A percentile compares a stretch with the other conserved stretches of the same genome.
phyloP scores from a whole-genome alignment of 2,329 filamentous ascomycete species.

The Pochonia chlamydosporia region DNA sequence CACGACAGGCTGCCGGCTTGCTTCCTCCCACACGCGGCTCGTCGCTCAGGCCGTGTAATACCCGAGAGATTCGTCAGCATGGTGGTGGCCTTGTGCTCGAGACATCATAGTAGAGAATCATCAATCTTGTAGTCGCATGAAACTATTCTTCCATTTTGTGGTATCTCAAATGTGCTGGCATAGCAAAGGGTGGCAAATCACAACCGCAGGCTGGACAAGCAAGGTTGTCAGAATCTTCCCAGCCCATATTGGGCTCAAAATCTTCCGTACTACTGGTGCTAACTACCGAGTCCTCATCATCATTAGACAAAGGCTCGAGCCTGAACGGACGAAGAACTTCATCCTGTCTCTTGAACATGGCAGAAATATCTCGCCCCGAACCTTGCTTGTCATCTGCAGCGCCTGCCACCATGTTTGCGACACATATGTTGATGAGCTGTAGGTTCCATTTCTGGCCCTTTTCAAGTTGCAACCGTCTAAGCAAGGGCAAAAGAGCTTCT shows the following conservation, averaged over 20 bases:
- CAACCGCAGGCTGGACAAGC: slow-evolving; percentile 45
- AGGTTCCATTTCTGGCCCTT: slow-evolving; percentile 66
- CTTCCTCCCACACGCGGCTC: neutral
- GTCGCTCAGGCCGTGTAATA: slow-evolving; percentile 1
- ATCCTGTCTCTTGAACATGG: slow-evolving; percentile 77
- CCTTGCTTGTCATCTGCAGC: slow-evolving; percentile 45
- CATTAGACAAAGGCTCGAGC: slow-evolving; percentile 31
- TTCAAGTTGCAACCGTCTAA: slow-evolving; percentile 67
- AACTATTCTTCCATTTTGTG: slow-evolving; percentile 23
- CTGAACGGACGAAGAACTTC: slow-evolving; percentile 62
- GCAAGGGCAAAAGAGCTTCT: slow-evolving; percentile 64
- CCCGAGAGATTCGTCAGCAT: neutral
- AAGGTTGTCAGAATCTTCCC: slow-evolving; percentile 25
- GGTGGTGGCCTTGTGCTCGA: neutral
- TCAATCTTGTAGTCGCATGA: neutral
- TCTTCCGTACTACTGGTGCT: slow-evolving; percentile 16
- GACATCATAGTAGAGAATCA: neutral
- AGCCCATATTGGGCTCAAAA: slow-evolving; percentile 15
- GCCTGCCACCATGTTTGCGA: slow-evolving; percentile 70
- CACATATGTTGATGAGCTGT: slow-evolving; percentile 79
- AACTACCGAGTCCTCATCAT: slow-evolving; percentile 18
- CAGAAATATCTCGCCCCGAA: slow-evolving; percentile 69
- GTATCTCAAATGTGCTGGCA: slow-evolving; percentile 44
- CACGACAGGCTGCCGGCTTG: neutral
- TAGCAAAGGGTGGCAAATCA: slow-evolving; percentile 50